Percentiles rank a stretch among this genome's conserved stretches.
Evolutionary conservation across 1,139 yeast species (phyloP).

Genomic region (Saccharomyces uvarum): DNA sequence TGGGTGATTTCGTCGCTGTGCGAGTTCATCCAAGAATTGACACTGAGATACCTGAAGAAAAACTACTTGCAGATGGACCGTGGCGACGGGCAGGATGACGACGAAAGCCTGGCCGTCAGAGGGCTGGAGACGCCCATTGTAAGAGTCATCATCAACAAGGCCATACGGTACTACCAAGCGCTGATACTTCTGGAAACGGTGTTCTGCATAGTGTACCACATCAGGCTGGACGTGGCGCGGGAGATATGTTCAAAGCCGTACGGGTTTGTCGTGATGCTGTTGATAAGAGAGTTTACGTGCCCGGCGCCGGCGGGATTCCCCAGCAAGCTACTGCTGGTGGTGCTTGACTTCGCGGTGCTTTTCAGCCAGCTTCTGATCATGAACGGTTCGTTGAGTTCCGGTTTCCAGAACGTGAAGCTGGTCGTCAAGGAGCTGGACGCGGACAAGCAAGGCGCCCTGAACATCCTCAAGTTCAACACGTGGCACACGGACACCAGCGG

Average conservation of each 20-base stretch:
- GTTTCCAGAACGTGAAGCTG: background rate
- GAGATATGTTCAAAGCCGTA: background rate
- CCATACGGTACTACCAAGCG: conserved; percentile 2
- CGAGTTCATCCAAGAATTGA: background rate
- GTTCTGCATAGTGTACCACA: conserved; percentile 3
- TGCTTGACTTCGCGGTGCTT: background rate
- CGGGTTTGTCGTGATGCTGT: background rate
- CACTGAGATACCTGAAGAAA: background rate
- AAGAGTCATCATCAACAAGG: conserved; percentile 1
- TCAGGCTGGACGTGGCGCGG: background rate
- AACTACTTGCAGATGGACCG: background rate
- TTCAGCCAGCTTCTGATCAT: background rate
- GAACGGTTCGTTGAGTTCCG: background rate
- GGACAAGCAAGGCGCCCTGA: background rate
- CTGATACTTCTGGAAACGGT: background rate
- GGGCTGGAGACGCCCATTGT: conserved; percentile 1
- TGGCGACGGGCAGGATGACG: background rate
- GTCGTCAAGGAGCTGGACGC: background rate
- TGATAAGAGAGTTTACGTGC: background rate
- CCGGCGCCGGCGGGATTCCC: background rate
- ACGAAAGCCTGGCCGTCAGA: background rate
- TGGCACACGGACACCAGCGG: background rate
- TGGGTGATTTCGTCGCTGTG: background rate
- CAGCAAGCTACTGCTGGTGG: background rate
- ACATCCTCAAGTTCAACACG: background rate